Evolutionary conservation across 495 filamentous ascomycete genomes (phyloP).

Genomic region (Pseudoneurospora amorphoporcata): DNA sequence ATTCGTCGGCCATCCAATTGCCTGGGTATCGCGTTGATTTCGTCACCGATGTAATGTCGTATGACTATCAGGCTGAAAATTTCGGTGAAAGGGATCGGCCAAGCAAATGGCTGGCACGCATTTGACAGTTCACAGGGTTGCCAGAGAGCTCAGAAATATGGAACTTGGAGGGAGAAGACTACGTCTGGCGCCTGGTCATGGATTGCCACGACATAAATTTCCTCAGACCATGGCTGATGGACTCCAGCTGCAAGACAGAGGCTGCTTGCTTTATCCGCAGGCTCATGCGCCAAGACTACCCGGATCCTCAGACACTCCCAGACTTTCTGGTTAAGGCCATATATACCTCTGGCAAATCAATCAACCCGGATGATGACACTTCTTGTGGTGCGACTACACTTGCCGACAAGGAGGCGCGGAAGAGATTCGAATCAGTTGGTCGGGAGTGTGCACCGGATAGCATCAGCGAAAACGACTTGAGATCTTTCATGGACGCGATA

Average conservation of each 20-base stretch:
- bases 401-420: not conserved
- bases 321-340: not conserved
- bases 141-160: not conserved
- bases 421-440: not conserved
- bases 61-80: not conserved
- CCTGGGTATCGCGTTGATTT: not conserved
- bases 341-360: not conserved
- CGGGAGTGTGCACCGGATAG: not conserved
- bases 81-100: not conserved
- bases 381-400: not conserved
- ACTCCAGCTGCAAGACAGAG: not conserved
- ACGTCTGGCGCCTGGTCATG: not conserved
- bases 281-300: not conserved
- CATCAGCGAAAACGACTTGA: not conserved
- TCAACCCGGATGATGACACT: not conserved
- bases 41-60: not conserved
- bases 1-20: not conserved
- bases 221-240: fast-evolving
- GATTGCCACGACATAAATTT: not conserved
- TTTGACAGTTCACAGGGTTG: not conserved
- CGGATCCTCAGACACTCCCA: not conserved
- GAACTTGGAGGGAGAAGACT: not conserved
- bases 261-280: not conserved
- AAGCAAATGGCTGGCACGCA: not conserved
- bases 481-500: not conserved